Evolutionary conservation across 2,329 filamentous ascomycete species (phyloP).

Genomic region (Colletotrichum sp.): DNA sequence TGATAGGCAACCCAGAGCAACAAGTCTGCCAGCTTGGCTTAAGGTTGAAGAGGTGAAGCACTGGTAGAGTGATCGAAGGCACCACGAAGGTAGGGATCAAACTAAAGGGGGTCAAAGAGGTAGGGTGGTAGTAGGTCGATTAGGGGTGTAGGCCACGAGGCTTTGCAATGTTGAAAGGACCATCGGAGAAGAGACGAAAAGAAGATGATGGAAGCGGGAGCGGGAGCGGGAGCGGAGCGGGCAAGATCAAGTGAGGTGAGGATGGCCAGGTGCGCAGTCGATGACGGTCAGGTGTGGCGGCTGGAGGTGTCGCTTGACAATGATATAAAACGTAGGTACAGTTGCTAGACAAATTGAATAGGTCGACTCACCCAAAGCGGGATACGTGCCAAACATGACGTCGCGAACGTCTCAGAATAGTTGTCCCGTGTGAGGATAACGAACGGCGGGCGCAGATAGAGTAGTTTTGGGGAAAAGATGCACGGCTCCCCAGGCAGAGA

Average conservation of each 20-base stretch:
- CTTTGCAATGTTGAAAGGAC: background rate
- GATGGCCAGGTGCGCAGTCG: conserved; percentile 14
- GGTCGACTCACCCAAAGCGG: conserved; percentile 42
- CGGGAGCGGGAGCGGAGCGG: conserved; percentile 18
- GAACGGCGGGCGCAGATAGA: background rate
- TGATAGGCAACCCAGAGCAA: conserved; percentile 24
- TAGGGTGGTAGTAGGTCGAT: background rate
- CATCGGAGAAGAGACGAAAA: background rate
- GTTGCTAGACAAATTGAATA: background rate
- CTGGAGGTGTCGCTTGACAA: background rate
- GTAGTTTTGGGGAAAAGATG: background rate
- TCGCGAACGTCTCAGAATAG: background rate
- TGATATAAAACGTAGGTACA: background rate
- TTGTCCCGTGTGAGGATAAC: background rate
- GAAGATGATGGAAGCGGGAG: background rate
- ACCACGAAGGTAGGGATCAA: background rate
- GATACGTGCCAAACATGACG: conserved; percentile 50
- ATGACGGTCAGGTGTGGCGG: background rate
- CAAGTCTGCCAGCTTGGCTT: conserved; percentile 20
- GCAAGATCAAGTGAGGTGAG: conserved; percentile 9
- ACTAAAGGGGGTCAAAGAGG: background rate
- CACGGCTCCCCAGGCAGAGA: background rate
- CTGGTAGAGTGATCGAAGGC: background rate
- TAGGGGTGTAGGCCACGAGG: background rate
- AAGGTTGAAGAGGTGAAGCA: background rate